A percentile compares a stretch with the other conserved stretches of the same genome.
phyloP scores from a whole-genome alignment of 257 asterid species.

The Agastache rugosa region DNA sequence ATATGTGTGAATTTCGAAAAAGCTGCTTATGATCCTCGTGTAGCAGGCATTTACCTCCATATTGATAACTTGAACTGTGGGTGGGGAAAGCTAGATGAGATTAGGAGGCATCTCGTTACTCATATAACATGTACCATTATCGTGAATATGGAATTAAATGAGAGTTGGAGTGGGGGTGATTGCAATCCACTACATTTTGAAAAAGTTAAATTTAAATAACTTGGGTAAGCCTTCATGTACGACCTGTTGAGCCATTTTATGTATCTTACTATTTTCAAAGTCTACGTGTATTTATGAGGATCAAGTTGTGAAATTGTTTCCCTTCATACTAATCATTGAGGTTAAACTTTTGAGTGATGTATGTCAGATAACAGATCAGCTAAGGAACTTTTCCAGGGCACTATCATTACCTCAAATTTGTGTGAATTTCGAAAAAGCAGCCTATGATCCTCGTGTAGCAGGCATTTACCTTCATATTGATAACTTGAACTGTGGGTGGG shows the following conservation, averaged over 20 bases:
- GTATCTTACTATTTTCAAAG: no score
- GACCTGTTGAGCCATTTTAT: neutral
- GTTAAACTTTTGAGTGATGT: slow-evolving; percentile 29
- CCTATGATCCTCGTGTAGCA: slow-evolving; percentile 78
- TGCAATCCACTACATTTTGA: neutral
- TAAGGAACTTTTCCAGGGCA: slow-evolving; percentile 66
- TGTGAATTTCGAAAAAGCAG: slow-evolving; percentile 69
- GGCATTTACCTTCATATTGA: slow-evolving; percentile 79
- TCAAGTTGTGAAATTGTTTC: neutral
- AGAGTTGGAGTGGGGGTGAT: neutral
- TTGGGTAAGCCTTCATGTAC: neutral
- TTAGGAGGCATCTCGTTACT: slow-evolving; percentile 46
- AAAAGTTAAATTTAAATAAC: neutral
- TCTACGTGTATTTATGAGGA: no score
- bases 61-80: slow-evolving; percentile 72
- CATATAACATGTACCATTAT: neutral
- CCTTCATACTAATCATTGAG: neutral
- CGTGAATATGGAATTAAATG: neutral
- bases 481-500: slow-evolving; percentile 76
- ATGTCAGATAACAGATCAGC: slow-evolving; percentile 80
- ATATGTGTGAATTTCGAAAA: slow-evolving; percentile 68
- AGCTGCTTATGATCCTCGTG: slow-evolving; percentile 86
- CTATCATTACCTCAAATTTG: slow-evolving; percentile 76
- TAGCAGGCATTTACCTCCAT: slow-evolving; percentile 71
- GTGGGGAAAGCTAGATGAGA: slow-evolving; percentile 87